Conservation (phyloP, 352 stramenopile species). For the Globisporangium parvum region DNA sequence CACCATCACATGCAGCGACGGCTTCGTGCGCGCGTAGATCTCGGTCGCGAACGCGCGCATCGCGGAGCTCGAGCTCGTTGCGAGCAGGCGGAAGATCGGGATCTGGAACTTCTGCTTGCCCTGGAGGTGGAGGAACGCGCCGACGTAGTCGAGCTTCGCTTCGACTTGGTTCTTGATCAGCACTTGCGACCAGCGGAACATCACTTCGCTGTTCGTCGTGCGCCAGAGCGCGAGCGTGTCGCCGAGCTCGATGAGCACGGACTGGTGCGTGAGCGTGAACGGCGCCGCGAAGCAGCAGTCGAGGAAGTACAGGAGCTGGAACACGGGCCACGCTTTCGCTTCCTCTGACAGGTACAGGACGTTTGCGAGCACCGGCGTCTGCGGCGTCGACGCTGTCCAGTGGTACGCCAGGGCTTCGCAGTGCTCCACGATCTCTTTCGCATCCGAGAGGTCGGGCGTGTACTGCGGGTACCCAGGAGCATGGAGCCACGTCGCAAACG, state of each 20-base stretch:
- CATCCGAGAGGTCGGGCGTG: slow-evolving; percentile 53
- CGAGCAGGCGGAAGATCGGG: slow-evolving; percentile 57
- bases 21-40: slow-evolving; percentile 36
- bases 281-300: slow-evolving; percentile 49
- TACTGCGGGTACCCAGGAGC: slow-evolving; percentile 53
- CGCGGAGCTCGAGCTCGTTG: slow-evolving; percentile 27
- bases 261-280: slow-evolving; percentile 21
- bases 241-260: slow-evolving; percentile 45
- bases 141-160: slow-evolving; percentile 37
- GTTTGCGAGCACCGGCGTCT: slow-evolving; percentile 44
- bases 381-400: slow-evolving; percentile 36
- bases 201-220: slow-evolving; percentile 57
- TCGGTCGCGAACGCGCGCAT: slow-evolving; percentile 39
- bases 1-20: slow-evolving; percentile 73
- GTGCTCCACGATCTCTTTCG: slow-evolving; percentile 60
- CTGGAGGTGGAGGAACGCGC: slow-evolving; percentile 53
- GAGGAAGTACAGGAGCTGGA: slow-evolving; percentile 60
- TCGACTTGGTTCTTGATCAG: slow-evolving; percentile 60
- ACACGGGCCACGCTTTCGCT: slow-evolving; percentile 52
- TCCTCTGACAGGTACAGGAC: slow-evolving; percentile 57
- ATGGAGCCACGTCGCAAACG: slow-evolving; percentile 66
- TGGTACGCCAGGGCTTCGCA: slow-evolving; percentile 62
- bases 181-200: slow-evolving; percentile 60
- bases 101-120: slow-evolving; percentile 83
- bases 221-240: slow-evolving; percentile 47